Evolutionary conservation across 441 rosid genomes (phyloP), one percentile per base, ranked within the genome.

Genomic region (Adansonia grandidieri): DNA sequence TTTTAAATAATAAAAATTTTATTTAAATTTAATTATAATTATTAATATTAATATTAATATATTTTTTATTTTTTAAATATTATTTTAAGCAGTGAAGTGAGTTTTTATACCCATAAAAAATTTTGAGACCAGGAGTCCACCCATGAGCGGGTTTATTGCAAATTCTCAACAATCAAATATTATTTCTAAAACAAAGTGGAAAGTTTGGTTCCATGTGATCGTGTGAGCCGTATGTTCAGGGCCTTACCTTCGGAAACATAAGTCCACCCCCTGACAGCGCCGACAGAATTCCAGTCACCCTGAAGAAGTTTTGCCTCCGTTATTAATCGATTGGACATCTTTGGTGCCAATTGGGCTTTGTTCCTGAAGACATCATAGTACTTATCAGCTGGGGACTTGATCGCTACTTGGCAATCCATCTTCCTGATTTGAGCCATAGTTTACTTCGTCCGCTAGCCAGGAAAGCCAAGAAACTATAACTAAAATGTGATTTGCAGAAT

Each of bases 341-440:
- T 73, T 4, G 77, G 77, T 24, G 58, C 11, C 24, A 19, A 62
- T 6, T 44, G 76, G 5, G 32, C 5, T 56, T 79, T 22, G 63
- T 5, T 58, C 42, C 71, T 28, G 14, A 67, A 68, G 2, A n/a
- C 13, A 3, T 68, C 47, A 20, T 75, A 68, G 11, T 67, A 79
- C 40, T 79, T 57, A 8, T 79, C 82, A 20, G 64, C 75, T 6
- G 78, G 15, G 2, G 79, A 20, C 37, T 67, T 79, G 63, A 61
- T 8, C 71, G 50, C 65, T 10, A 50, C 13, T 14, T 74, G 71
- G 15, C 19, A 22, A 2, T 79, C 79, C 62, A 75, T 47, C 47
- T 60, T 60, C 11, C 54, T 51, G 48, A 51, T 9, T 58, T 74
- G 64, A 68, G 64, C 75, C 82, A 74, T 54, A n/a, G 45, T 32